Conservation (phyloP, 2,329 filamentous ascomycete genomes). For the Geosmithia morbida region DNA sequence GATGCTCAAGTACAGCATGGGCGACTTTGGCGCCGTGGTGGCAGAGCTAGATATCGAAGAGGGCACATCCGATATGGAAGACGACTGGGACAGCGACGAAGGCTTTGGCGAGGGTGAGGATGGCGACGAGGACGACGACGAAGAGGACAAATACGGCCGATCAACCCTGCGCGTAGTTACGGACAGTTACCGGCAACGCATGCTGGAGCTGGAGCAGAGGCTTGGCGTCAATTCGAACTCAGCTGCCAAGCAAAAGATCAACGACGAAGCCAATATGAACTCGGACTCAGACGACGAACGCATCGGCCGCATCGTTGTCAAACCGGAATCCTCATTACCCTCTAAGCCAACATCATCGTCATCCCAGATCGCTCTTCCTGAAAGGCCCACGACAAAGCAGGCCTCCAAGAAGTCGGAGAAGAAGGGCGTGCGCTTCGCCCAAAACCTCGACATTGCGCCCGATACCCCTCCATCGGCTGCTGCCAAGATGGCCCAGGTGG, state of each 20-base stretch:
- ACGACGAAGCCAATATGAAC: conserved; percentile 16
- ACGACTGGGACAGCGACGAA: conserved; percentile 40
- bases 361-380: conserved; percentile 7
- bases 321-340: conserved; percentile 6
- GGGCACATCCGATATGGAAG: conserved; percentile 24
- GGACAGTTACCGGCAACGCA: conserved; percentile 63
- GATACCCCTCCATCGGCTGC: conserved; percentile 7
- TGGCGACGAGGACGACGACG: conserved; percentile 42
- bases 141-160: conserved; percentile 65
- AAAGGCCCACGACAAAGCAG: conserved; percentile 8
- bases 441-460: conserved; percentile 54
- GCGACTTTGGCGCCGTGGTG: conserved; percentile 81
- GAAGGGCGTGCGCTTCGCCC: conserved; percentile 74
- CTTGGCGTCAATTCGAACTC: conserved; percentile 41
- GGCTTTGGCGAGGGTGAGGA: conserved; percentile 25
- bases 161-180: conserved; percentile 52
- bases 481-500: conserved; percentile 3
- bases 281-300: conserved; percentile 27
- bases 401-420: conserved; percentile 15
- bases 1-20: conserved; percentile 82
- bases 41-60: conserved; percentile 82
- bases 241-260: conserved; percentile 11
- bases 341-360: neutral
- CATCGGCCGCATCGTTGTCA: conserved; percentile 42
- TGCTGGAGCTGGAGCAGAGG: conserved; percentile 72